Base-by-base conservation (phyloP, 768 basidiomycete species). In the Leucocoprinus leucothites region DNA sequence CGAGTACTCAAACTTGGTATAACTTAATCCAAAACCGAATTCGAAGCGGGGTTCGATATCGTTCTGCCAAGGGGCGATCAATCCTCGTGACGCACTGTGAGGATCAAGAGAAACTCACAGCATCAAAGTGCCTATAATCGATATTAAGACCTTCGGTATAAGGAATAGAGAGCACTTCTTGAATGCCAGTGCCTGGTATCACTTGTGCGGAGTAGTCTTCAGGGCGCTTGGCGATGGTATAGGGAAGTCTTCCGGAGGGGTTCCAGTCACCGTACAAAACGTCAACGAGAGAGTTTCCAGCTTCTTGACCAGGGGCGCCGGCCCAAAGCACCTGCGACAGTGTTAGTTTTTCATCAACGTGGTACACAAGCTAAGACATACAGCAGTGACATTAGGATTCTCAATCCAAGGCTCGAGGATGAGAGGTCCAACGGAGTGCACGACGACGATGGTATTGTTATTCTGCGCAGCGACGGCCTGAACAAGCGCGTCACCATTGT, bases 1-100 rank as follows among this genome's bases (percentile, higher is more conserved):
- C 41, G 76, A 82, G 67, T 92, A 95, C 28, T 79, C 69, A 67
- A 95, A 98, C 1, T 71, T 79, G 36, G 94, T 88, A 73, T 97
- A 98, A 53, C 85, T 89, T 64, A 95, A 67, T 0, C 94, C 94
- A 65, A 85, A 95, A 3, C 94, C 94, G 66, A 98, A 98, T 64
- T 91, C 90, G 63, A 84, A 93, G 35, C 89, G 87, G 3, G 91
- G 91, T 0, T 76, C 77, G 59, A 92, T 90, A 58, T 85, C 80
- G 68, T 81, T 72, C 81, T 87, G 31, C 38, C 9, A n/a, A 38
- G 38, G 14, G 26, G 51, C 44, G 14, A 31, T 67, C 34, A 28
- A 14, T 31, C 19, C 25, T 1, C 24, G 45, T 6, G 5, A 34
- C 9, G n/a, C 14, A 41, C 8, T 4, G 45, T 9, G 18, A 48